Conservation (phyloP, 2,329 filamentous ascomycete species). For the Monilinia laxa region DNA sequence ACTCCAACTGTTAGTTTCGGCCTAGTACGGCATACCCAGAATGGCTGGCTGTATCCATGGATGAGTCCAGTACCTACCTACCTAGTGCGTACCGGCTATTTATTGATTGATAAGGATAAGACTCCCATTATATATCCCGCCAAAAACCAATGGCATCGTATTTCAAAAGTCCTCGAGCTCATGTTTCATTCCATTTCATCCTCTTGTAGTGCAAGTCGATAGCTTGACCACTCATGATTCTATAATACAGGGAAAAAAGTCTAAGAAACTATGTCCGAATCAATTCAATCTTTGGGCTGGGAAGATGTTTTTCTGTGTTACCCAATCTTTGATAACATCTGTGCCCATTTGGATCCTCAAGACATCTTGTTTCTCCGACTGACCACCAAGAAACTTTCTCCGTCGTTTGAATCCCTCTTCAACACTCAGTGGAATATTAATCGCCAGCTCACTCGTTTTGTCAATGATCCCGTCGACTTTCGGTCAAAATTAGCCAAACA, state of each 20-base stretch:
- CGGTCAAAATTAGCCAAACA: slow-evolving; percentile 10
- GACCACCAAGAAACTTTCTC: neutral
- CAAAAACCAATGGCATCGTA: neutral
- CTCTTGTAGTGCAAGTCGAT: no score
- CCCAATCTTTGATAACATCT: slow-evolving; percentile 8
- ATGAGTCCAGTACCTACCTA: no score
- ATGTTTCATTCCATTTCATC: neutral
- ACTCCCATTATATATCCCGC: neutral
- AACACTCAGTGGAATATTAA: slow-evolving; percentile 3
- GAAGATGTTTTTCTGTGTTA: neutral
- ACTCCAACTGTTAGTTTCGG: neutral
- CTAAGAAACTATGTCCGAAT: neutral
- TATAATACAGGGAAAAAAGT: neutral
- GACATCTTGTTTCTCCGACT: neutral
- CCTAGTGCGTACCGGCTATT: neutral
- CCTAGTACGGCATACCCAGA: neutral
- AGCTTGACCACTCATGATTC: neutral
- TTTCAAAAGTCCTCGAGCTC: neutral
- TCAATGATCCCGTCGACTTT: neutral
- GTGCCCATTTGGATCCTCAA: neutral
- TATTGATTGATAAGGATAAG: neutral
- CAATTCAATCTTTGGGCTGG: neutral
- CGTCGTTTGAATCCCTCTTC: neutral
- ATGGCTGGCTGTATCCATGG: no score
- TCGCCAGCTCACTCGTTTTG: neutral